Base-by-base conservation (phyloP, 2,329 filamentous ascomycete genomes). In the Scytalidium lignicola region DNA sequence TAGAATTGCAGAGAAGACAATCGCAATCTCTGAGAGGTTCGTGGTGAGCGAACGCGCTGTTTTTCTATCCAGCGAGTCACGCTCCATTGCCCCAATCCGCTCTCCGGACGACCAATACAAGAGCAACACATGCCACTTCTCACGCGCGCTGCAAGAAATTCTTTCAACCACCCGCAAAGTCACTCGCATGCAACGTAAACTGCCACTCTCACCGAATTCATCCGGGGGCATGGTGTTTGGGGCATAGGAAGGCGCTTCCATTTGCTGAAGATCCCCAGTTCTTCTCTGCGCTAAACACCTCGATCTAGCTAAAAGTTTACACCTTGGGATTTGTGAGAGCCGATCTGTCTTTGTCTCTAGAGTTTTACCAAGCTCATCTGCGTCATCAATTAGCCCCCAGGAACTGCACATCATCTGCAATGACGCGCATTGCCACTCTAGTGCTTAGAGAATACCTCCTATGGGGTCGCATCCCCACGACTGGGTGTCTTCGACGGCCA, bases 371-470 rank as follows among this genome's bases (percentile, higher is more conserved):
- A 8, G 8, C 32, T 37, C n/a, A 9, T 37, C 32, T 37, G 15
- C 32, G 32, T 37, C 32, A 37, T 37, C 32, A 37, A 37, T 37
- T 17, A 5, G 15, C 7, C 32, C 32, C n/a, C 15, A 15, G 4
- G 15, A 13, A 37, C 32, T 22, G 32, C 37, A 17, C 46, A 45
- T 21, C 29, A 39, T n/a, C 37, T 46, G 47, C 55, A 53, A 65
- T 66, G 63, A 50, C 57, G 20, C 56, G 54, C 48, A 56, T 61
- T 19, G 39, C 59, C 20, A 51, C 58, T 20, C 45, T 37, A 22
- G 47, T 61, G 19, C 55, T 66, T 20, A 58, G 60, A n/a, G 59
- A 50, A 51, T 65, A 66, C 43, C 52, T 66, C 19, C 52, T 62
- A 28, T 53, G 55, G n/a, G 62, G 62, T 43, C 55, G 58, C 18